Evolutionary conservation across 2,329 filamentous ascomycete species (phyloP).

Genomic region (Huntiella savannae): DNA sequence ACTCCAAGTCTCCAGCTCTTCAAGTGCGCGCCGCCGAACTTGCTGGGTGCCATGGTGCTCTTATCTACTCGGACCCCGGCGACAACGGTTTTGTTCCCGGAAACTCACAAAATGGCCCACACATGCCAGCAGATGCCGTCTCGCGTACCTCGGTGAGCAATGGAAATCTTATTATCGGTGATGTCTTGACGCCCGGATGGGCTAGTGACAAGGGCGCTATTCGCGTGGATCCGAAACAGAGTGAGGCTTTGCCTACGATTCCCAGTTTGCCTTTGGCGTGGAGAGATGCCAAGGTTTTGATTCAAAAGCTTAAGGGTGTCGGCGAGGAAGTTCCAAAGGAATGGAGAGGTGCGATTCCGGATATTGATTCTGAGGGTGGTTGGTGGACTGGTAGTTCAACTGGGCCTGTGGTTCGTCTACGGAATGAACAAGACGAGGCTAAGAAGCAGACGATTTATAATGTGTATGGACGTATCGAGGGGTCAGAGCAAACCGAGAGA

Average conservation of each 20-base stretch:
- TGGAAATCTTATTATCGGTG: constrained; percentile 67
- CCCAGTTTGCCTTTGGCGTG: constrained; percentile 80
- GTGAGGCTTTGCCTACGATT: constrained; percentile 57
- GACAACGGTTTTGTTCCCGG: constrained; percentile 68
- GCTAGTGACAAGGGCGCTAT: constrained; percentile 48
- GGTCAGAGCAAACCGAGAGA: constrained; percentile 68
- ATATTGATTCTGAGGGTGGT: constrained; percentile 40
- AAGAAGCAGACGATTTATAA: constrained; percentile 80
- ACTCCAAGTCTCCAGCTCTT: constrained; percentile 50
- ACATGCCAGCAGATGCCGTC: constrained; percentile 63
- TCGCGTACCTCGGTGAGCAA: constrained; percentile 67
- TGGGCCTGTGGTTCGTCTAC: constrained; percentile 61
- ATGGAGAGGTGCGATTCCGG: constrained; percentile 63
- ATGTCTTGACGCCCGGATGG: constrained; percentile 81
- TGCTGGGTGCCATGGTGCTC: constrained; percentile 67
- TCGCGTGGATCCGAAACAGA: constrained; percentile 50
- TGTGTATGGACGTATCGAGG: constrained; percentile 63
- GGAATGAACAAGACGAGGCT: constrained; percentile 73
- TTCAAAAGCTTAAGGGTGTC: constrained; percentile 56
- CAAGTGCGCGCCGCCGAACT: constrained; percentile 83
- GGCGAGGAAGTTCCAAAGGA: constrained; percentile 48
- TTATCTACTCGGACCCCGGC: constrained; percentile 80
- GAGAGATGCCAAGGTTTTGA: constrained; percentile 65
- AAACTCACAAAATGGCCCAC: constrained; percentile 57
- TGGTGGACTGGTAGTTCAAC: constrained; percentile 71